phyloP scores from a whole-genome alignment of 345 rosid species.

The Cardamine chenopodiifolia region DNA sequence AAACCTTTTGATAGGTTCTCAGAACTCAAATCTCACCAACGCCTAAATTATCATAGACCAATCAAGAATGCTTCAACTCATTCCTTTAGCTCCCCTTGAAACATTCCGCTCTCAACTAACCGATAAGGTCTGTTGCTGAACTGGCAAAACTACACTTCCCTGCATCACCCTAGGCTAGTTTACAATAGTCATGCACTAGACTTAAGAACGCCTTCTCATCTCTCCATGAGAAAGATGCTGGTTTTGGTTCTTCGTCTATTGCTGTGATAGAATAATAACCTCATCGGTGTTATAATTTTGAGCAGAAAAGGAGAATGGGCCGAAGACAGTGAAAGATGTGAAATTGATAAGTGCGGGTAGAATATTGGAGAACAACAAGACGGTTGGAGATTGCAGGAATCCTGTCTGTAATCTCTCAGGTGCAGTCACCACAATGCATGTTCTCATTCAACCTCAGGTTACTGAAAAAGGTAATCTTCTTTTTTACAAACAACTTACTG shows the following conservation, averaged over 20 bases:
- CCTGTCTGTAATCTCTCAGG: conserved; percentile 76
- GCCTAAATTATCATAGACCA: not conserved
- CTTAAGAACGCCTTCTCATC: not conserved
- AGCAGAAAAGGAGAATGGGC: conserved; percentile 84
- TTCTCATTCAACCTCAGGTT: conserved; percentile 76
- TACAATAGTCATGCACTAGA: not conserved
- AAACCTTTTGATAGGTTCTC: not conserved
- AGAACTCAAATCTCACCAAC: not conserved
- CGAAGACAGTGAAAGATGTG: conserved; percentile 84
- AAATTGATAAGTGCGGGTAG: conserved; percentile 85
- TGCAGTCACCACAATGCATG: conserved; percentile 93
- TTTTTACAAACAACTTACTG: not conserved
- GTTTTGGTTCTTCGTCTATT: not conserved
- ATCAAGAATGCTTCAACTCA: not conserved
- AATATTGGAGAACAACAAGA: conserved; percentile 83
- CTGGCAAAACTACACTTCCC: not conserved
- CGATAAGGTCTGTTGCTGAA: not conserved
- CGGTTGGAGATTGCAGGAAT: conserved; percentile 80
- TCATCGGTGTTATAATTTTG: conserved; percentile 9
- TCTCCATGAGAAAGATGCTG: not conserved
- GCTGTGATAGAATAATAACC: not conserved
- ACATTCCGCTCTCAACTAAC: not conserved
- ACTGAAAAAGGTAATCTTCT: conserved; percentile 62
- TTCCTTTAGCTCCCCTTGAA: not conserved
- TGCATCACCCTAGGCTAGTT: not conserved